Percentiles rank a stretch among this genome's conserved stretches.
Evolutionary conservation across 495 filamentous ascomycete species (phyloP).

Genomic region (Xylaria curta): DNA sequence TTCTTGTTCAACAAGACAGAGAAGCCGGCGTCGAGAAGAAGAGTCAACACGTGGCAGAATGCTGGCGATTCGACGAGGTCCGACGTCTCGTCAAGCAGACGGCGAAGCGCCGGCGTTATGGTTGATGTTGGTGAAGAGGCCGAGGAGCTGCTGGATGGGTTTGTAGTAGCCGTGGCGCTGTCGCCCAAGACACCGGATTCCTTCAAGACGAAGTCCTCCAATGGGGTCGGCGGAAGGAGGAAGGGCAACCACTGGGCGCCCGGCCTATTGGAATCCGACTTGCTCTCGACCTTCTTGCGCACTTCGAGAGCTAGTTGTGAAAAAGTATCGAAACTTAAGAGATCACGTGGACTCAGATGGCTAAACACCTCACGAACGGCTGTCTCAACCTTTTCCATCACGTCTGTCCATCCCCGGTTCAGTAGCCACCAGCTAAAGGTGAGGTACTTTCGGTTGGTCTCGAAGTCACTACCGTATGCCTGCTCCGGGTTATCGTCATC

Average conservation of each 20-base stretch:
- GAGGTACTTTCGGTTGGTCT: slow-evolving; percentile 91
- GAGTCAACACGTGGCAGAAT: slow-evolving; percentile 81
- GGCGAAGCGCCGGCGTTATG: slow-evolving; percentile 67
- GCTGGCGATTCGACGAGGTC: slow-evolving; percentile 94
- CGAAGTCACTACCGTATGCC: slow-evolving; percentile 87
- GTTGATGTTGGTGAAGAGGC: slow-evolving; percentile 41
- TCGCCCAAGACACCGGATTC: slow-evolving; percentile 79
- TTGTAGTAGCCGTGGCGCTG: slow-evolving; percentile 38
- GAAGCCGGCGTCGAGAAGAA: slow-evolving; percentile 87
- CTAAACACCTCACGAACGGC: slow-evolving; percentile 89
- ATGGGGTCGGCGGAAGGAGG: slow-evolving; percentile 76
- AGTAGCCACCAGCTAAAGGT: slow-evolving; percentile 98
- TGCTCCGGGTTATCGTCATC: slow-evolving; percentile 82
- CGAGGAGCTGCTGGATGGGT: slow-evolving; percentile 25
- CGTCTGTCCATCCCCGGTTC: slow-evolving; percentile 83
- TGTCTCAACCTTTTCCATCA: slow-evolving; percentile 77
- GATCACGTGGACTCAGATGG: slow-evolving; percentile 82
- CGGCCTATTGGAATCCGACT: slow-evolving; percentile 66
- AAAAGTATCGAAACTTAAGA: slow-evolving; percentile 78
- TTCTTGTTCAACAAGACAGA: slow-evolving; percentile 79
- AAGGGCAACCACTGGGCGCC: slow-evolving; percentile 78
- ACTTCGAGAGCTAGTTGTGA: slow-evolving; percentile 79
- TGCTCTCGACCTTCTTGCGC: slow-evolving; percentile 82
- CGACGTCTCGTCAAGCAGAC: slow-evolving; percentile 93
- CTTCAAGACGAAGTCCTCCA: slow-evolving; percentile 80